Evolutionary conservation across 768 basidiomycete species (phyloP), one percentile per base, ranked within the genome.

Genomic region (Phaeotremella fagi): DNA sequence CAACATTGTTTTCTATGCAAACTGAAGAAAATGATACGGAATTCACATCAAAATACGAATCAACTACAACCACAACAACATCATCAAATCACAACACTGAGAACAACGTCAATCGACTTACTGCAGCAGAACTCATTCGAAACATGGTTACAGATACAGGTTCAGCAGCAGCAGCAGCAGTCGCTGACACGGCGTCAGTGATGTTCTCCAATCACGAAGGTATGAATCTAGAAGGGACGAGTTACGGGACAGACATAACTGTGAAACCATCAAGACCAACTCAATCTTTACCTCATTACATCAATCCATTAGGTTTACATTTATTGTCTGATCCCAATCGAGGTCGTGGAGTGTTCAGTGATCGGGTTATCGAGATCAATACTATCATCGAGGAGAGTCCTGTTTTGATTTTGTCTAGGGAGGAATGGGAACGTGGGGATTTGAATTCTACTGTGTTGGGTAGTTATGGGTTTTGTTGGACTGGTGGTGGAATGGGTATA

Each of bases 311-410:
- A 1, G 55, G 59, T 5, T 57, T 77, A 18, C 49, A 64, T 38
- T 61, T 76, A 50, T 55, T 55, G 18, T 52, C 63, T 1, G 59
- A 64, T 29, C 63, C 70, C 1, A 44, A 48, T 0, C 54, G 72
- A 20, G 77, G 76, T 1, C 53, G 74, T 23, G 77, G 77, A 14
- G 75, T 78, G 1, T 78, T 73, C 54, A 82, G 87, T 20, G 77
- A 80, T 6, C 75, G 75, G 16, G 59, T 63, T 27, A 83, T 90
- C 55, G 78, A 83, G 18, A 60, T 63, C 11, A 74, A 79, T 11
- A 85, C 85, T 0, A 61, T 86, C n/a, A 70, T 97, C 55, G 92
- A 95, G 72, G 81, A 84, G 61, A 86, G 86, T 57, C 91, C 92
- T 1, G 87, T 89, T 18, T 76, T 94, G n/a, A 76, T 94, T 11